phyloP scores from a whole-genome alignment of 345 rosid species.

The Trapa incisa region DNA sequence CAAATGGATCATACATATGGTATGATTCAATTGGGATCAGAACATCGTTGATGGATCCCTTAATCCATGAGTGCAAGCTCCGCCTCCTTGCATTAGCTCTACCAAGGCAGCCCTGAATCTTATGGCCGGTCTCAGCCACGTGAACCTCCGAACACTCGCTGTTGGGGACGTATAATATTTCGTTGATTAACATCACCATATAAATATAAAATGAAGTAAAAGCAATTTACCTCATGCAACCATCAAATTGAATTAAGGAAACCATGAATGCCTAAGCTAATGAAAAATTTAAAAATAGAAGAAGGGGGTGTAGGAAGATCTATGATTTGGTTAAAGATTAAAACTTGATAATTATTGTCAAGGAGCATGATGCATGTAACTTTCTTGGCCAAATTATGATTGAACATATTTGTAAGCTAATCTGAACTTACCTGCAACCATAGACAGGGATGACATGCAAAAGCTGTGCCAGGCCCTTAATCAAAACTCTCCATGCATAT shows the following conservation, averaged over 20 bases:
- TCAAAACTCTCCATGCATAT: constrained; percentile 71
- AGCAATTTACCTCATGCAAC: not conserved
- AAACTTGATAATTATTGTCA: not conserved
- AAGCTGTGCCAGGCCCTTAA: constrained; percentile 68
- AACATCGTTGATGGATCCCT: constrained; percentile 55
- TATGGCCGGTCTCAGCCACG: constrained; percentile 56
- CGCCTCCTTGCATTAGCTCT: constrained; percentile 26
- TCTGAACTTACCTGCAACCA: constrained; percentile 48
- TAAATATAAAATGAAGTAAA: not conserved
- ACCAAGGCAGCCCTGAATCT: constrained; percentile 52
- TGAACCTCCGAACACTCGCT: constrained; percentile 79
- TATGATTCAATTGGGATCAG: constrained; percentile 79
- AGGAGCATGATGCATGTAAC: no score
- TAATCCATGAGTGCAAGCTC: constrained; percentile 63
- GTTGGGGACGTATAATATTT: constrained; percentile 10
- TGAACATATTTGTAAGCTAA: not conserved
- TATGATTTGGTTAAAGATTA: not conserved
- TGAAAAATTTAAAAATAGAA: not conserved
- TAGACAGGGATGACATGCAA: constrained; percentile 58
- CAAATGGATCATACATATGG: constrained; percentile 81
- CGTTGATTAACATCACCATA: not conserved
- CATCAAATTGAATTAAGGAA: not conserved
- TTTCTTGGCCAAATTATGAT: constrained; percentile 1
- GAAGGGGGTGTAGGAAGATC: no score
- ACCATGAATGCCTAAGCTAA: not conserved